A percentile compares a stretch with the other conserved stretches of the same genome.
These are phyloP conservation scores for Tolypocladium pustulatum DNA, from an alignment of 2,329 filamentous ascomycete genomes.

Conservation along the genomic window DNA sequence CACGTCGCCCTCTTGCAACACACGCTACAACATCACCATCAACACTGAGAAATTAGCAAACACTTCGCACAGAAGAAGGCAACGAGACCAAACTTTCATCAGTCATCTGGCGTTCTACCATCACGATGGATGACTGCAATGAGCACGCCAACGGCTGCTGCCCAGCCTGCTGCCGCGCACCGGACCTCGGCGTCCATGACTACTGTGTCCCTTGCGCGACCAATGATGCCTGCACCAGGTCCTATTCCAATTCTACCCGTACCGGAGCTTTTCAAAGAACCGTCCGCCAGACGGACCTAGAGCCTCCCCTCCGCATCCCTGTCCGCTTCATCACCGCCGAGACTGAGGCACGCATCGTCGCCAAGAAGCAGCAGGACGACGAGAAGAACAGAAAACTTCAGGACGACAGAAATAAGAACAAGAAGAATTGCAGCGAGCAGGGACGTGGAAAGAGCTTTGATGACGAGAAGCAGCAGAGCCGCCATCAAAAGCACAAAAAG, in stretches of 20 bases:
- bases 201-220: conserved; percentile 17
- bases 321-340: background rate
- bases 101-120: background rate
- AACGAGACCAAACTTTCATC: background rate
- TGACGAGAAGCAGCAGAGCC: background rate
- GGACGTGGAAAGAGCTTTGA: background rate
- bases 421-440: background rate
- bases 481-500: background rate
- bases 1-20: background rate
- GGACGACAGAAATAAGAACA: background rate
- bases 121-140: background rate
- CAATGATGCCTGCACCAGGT: no score
- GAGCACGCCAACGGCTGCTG: conserved; percentile 12
- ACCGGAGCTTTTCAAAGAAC: conserved; percentile 3
- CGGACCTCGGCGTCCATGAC: conserved; percentile 20
- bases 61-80: background rate
- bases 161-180: conserved; percentile 18
- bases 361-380: background rate
- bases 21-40: background rate
- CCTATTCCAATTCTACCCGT: conserved; percentile 11
- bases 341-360: background rate
- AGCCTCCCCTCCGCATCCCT: background rate
- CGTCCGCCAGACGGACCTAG: background rate
- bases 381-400: background rate
- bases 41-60: background rate